These are phyloP conservation scores for Elsinoe arachidis DNA, from an alignment of 2,329 filamentous ascomycete genomes.

Conservation along the genomic window DNA sequence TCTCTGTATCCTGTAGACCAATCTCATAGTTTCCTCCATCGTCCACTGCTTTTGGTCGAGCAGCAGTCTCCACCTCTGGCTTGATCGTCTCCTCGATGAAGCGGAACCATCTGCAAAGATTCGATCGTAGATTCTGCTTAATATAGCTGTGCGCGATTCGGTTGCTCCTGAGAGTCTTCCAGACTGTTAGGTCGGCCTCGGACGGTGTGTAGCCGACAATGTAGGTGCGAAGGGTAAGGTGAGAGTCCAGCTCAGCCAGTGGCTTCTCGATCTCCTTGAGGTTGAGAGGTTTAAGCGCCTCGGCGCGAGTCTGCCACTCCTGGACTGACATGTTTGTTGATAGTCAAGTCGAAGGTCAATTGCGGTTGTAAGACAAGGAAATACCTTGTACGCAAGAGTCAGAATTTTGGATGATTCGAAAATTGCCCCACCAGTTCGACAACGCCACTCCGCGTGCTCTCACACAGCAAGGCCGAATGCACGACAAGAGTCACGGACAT, in stretches of 20 bases:
- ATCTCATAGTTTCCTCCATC: conserved; percentile 87
- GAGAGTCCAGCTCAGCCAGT: conserved; percentile 71
- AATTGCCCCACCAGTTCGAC: background rate
- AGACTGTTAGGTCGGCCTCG: conserved; percentile 71
- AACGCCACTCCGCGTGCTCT: background rate
- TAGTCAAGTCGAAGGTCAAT: background rate
- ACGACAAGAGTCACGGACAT: background rate
- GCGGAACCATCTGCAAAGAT: conserved; percentile 77
- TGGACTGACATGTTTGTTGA: conserved; percentile 28
- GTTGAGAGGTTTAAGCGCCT: conserved; percentile 51
- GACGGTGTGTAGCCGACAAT: conserved; percentile 72
- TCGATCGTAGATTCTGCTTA: conserved; percentile 66
- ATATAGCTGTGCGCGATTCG: conserved; percentile 74
- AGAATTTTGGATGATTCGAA: conserved; percentile 12
- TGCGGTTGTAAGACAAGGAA: background rate
- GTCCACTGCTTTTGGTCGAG: conserved; percentile 50
- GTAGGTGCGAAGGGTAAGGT: conserved; percentile 79
- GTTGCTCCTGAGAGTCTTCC: conserved; percentile 75
- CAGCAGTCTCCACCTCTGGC: conserved; percentile 52
- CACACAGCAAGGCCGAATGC: background rate
- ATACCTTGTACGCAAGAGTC: background rate
- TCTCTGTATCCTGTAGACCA: conserved; percentile 71
- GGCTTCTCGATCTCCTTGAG: conserved; percentile 74
- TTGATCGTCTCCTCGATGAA: conserved; percentile 72
- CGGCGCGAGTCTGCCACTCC: conserved; percentile 49